A percentile compares a stretch with the other conserved stretches of the same genome.
These are phyloP conservation scores for Dactylellina parvicollis DNA, from an alignment of 2,329 filamentous ascomycete species.

Conservation along the genomic window DNA sequence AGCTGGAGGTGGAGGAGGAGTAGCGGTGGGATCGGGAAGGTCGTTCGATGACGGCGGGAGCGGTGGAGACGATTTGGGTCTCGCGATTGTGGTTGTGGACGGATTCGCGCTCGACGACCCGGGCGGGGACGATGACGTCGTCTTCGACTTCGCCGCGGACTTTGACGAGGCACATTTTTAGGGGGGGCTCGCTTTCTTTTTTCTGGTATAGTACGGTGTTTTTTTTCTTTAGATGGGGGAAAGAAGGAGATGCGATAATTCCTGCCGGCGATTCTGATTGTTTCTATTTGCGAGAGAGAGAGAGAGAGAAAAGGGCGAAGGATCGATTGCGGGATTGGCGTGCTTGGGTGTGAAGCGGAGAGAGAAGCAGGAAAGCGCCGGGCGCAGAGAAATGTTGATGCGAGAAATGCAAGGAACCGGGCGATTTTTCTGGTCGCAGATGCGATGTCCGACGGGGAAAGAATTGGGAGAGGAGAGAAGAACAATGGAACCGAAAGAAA, in stretches of 20 bases:
- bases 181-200: not conserved
- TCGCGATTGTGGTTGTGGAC: constrained; percentile 25
- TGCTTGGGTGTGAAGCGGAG: not conserved
- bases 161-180: constrained; percentile 58
- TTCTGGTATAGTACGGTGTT: constrained; percentile 4
- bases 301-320: not conserved
- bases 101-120: constrained; percentile 51
- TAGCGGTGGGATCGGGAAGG: constrained; percentile 36
- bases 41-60: constrained; percentile 50
- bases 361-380: not conserved
- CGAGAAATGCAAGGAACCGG: constrained; percentile 44
- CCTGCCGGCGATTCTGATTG: not conserved
- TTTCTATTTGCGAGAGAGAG: not conserved
- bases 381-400: not conserved
- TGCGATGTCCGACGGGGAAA: constrained; percentile 6
- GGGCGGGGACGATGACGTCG: constrained; percentile 55
- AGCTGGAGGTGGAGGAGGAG: constrained; percentile 14
- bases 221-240: not conserved
- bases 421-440: constrained; percentile 34
- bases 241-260: not conserved
- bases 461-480: constrained; percentile 1
- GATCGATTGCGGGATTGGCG: constrained; percentile 11
- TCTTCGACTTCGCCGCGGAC: constrained; percentile 57
- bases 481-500: not conserved
- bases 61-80: constrained; percentile 53